These are phyloP conservation scores for Acrocalymma vagum DNA, from an alignment of 2,329 filamentous ascomycete species.

Conservation along the genomic window DNA sequence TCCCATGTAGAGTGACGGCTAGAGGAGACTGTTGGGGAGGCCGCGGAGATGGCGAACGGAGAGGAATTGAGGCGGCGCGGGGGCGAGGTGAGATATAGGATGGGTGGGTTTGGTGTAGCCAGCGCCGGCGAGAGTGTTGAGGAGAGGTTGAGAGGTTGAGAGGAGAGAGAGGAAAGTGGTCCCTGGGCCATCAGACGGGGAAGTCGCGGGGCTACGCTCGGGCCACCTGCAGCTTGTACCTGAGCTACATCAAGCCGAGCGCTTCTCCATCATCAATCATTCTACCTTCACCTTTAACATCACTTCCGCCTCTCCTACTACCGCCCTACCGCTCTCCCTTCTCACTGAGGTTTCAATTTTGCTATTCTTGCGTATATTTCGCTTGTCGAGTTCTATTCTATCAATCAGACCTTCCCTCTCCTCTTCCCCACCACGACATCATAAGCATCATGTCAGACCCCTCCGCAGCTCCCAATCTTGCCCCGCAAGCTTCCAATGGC, in stretches of 20 bases:
- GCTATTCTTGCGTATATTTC: no score
- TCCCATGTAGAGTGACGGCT: slow-evolving; percentile 16
- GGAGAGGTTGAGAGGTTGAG: neutral
- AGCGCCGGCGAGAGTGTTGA: neutral
- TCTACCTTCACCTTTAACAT: slow-evolving; percentile 9
- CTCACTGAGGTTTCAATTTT: no score
- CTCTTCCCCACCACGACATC: slow-evolving; percentile 3
- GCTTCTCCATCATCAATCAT: no score
- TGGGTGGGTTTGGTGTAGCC: no score
- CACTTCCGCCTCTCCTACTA: neutral
- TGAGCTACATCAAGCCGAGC: no score
- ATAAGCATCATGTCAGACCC: slow-evolving; percentile 17
- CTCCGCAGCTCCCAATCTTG: slow-evolving; percentile 1
- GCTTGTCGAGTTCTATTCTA: no score
- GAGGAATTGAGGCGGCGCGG: slow-evolving; percentile 1
- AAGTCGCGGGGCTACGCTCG: no score
- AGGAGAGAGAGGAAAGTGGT: no score
- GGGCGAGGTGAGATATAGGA: slow-evolving; percentile 4
- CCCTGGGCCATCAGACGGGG: no score
- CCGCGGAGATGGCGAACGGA: slow-evolving; percentile 1
- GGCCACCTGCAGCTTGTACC: no score
- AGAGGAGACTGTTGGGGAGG: neutral
- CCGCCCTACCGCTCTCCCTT: slow-evolving; percentile 10
- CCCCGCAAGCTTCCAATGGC: slow-evolving; percentile 30
- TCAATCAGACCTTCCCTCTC: no score